Evolutionary conservation across 2,329 filamentous ascomycete genomes (phyloP), one percentile per base, ranked within the genome.

Genomic region (Hypomyces perniciosus): DNA sequence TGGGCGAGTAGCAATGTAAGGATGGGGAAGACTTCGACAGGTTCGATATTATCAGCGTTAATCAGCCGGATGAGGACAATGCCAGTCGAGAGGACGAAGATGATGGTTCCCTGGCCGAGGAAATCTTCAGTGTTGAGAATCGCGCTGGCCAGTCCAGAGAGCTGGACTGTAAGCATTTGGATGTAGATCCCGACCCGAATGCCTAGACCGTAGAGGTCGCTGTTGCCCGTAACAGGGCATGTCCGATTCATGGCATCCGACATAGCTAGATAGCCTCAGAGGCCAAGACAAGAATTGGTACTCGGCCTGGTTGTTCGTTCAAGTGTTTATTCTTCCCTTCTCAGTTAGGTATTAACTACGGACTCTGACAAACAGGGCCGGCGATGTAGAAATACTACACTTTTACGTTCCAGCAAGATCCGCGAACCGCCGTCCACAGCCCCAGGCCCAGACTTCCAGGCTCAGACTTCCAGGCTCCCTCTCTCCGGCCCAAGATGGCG

Each of bases 141-240:
- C 26, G 47, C 41, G 50, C 48, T 54, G 27, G 59, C 47, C 7
- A 61, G 47, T 31, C 53, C 53, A 7, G 59, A 61, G n/a, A 61
- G 35, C 44, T 59, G 57, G 33, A 59, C 57, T 5, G 59, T 56
- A 28, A 61, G n/a, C 57, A 59, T 61, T 46, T 62, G 59, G 34
- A 63, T 52, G 49, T 63, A 63, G 44, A 63, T 57, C 46, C 61
- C 61, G 48, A 63, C 37, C 37, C 61, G 57, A 53, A 63, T 61
- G 35, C 61, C 61, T 26, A 63, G 55, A 31, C 61, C 61, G 53
- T 63, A 63, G 26, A 63, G 54, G 40, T 63, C 61, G 44, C 51
- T 8, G 42, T 62, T 56, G 51, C 61, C 61, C 26, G 29, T 0
- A 40, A 63, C 41, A 10, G 54, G 54, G 50, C 59, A 61, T 2